A percentile compares a stretch with the other conserved stretches of the same genome.
These are phyloP conservation scores for Juncus inflexus DNA, from an alignment of 176 grass and related monocot species.

Conservation along the genomic window DNA sequence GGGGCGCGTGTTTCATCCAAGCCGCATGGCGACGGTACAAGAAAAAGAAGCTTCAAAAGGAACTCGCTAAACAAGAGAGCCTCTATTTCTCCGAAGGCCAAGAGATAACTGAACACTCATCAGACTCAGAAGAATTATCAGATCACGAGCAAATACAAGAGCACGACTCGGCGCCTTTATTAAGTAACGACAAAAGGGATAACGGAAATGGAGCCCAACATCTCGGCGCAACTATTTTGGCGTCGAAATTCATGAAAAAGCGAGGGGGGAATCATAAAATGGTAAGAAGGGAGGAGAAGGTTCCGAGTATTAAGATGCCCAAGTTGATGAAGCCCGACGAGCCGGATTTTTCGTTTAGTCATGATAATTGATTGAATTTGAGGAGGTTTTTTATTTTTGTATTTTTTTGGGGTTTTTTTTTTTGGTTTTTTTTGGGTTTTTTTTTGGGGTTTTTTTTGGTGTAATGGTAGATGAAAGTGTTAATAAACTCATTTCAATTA, in stretches of 20 bases:
- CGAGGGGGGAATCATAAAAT: slow-evolving; percentile 36
- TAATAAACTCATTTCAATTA: too few species aligned
- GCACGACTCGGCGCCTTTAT: slow-evolving; percentile 39
- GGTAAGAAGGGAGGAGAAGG: slow-evolving; percentile 24
- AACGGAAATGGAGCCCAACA: slow-evolving; percentile 21
- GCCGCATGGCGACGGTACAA: slow-evolving; percentile 70
- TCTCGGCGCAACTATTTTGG: slow-evolving; percentile 53
- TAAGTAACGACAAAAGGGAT: slow-evolving; percentile 22
- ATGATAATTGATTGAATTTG: slow-evolving; percentile 44
- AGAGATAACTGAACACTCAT: slow-evolving; percentile 17
- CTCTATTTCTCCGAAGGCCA: slow-evolving; percentile 27
- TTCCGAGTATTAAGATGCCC: slow-evolving; percentile 55
- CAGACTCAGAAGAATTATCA: too few species aligned
- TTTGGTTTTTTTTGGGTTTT: background rate
- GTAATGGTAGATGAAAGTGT: too few species aligned
- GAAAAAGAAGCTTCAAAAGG: slow-evolving; percentile 66
- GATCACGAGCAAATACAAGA: background rate
- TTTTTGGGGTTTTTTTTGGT: background rate
- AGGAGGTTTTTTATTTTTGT: too few species aligned
- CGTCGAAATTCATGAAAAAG: slow-evolving; percentile 84
- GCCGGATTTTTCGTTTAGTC: slow-evolving; percentile 71
- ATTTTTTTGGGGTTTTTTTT: too few species aligned
- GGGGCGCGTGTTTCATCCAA: slow-evolving; percentile 86
- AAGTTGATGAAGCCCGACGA: slow-evolving; percentile 89
- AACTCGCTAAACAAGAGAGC: slow-evolving; percentile 64